Evolutionary conservation across 441 rosid genomes (phyloP).

Genomic region (Erodium texanum): DNA sequence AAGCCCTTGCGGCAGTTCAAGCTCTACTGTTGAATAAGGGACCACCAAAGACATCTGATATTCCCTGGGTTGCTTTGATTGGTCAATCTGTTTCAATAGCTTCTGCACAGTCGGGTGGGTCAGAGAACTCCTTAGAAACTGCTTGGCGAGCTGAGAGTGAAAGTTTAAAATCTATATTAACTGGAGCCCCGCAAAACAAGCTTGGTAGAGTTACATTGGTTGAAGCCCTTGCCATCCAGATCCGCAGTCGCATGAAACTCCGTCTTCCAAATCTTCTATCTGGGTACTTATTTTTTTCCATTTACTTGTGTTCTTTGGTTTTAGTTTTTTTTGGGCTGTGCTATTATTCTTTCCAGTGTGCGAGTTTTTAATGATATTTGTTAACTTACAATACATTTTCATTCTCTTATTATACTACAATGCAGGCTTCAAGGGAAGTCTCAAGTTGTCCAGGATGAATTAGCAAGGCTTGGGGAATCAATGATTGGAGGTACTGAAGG

Average conservation of each 20-base stretch:
- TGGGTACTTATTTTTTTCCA: constrained; percentile 45
- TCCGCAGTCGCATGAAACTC: constrained; percentile 77
- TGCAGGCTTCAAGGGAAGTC: constrained; percentile 86
- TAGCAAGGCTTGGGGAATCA: constrained; percentile 75
- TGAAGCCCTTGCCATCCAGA: constrained; percentile 76
- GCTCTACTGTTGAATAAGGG: constrained; percentile 80
- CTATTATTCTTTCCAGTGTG: not conserved
- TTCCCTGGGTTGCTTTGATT: constrained; percentile 92
- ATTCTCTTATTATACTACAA: constrained; percentile 6
- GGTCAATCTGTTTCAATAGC: constrained; percentile 91
- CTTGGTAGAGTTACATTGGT: constrained; percentile 88
- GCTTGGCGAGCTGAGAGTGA: constrained; percentile 97
- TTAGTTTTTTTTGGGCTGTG: not conserved
- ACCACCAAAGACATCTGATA: constrained; percentile 78
- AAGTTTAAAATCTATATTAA: constrained; percentile 71
- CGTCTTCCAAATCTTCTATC: constrained; percentile 86
- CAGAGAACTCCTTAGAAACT: constrained; percentile 84
- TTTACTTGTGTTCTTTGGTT: constrained; percentile 8
- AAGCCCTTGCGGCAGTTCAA: constrained; percentile 90
- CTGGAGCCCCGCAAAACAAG: constrained; percentile 75
- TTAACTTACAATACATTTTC: not conserved
- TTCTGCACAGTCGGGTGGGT: constrained; percentile 64
- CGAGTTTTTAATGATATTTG: too few relatives aligned
- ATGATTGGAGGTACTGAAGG: constrained; percentile 82
- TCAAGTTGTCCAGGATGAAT: constrained; percentile 73